Evolutionary conservation across 305 asterid species (phyloP).

Genomic region (Fraxinus greggii): DNA sequence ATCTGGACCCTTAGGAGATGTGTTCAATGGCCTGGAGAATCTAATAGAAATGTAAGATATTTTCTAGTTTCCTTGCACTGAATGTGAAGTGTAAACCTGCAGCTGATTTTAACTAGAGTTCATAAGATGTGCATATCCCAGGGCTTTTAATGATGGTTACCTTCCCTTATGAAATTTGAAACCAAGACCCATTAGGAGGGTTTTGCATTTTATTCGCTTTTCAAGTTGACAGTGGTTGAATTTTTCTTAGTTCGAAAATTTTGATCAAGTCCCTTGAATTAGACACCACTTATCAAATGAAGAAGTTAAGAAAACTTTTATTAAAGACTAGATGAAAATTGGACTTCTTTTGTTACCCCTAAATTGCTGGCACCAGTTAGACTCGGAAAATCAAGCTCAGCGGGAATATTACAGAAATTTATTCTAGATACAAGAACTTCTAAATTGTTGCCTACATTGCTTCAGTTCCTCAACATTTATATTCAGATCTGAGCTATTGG

Average conservation of each 20-base stretch:
- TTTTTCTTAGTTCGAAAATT: neutral
- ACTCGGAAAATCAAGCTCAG: neutral
- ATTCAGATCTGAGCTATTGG: neutral
- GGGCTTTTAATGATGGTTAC: neutral
- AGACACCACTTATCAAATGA: neutral
- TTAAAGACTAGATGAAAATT: neutral
- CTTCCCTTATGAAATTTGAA: neutral
- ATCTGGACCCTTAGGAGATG: slow-evolving; percentile 68
- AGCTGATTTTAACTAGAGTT: neutral
- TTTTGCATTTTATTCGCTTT: neutral
- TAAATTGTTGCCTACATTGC: neutral
- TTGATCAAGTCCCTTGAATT: neutral
- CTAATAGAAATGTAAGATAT: slow-evolving; percentile 56
- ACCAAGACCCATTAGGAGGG: neutral
- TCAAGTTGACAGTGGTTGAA: neutral
- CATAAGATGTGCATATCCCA: neutral
- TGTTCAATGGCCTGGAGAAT: slow-evolving; percentile 61
- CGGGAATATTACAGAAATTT: neutral
- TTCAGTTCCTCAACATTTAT: neutral
- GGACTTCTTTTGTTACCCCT: neutral
- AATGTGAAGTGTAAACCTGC: neutral
- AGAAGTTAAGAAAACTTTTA: neutral
- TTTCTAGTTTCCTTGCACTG: slow-evolving; percentile 11
- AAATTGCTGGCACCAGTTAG: neutral
- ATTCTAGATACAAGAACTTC: neutral